These are phyloP conservation scores for Ustilago crameri DNA, from an alignment of 1,284 basidiomycete genomes.

Conservation along the genomic window DNA sequence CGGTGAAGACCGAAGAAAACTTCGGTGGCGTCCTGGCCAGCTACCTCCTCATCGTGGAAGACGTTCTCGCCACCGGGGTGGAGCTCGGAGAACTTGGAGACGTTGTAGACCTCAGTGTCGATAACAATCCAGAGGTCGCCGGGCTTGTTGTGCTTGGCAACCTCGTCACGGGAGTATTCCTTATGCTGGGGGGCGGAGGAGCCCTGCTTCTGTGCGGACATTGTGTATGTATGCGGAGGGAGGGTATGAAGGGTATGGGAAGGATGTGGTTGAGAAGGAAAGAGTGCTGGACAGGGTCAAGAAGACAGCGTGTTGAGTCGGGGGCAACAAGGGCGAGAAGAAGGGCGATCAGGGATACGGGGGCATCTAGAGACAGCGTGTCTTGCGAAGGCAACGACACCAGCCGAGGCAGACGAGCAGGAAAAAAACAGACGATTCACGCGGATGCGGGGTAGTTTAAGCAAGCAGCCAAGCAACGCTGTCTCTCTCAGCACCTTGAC, in stretches of 20 bases:
- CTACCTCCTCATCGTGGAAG: constrained; percentile 64
- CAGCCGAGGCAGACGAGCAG: neutral
- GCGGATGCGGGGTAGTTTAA: constrained; percentile 31
- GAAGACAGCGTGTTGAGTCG: neutral
- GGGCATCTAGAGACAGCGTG: too few species aligned
- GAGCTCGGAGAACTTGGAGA: constrained; percentile 65
- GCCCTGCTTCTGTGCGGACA: constrained; percentile 52
- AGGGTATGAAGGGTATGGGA: neutral
- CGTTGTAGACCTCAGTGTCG: constrained; percentile 66
- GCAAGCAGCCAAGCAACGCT: constrained; percentile 9
- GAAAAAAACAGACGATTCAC: constrained; percentile 6
- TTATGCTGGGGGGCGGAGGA: constrained; percentile 58
- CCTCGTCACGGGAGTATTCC: constrained; percentile 78
- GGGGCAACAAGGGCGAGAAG: neutral
- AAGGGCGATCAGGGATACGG: neutral
- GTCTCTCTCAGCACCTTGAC: neutral
- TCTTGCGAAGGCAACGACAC: neutral
- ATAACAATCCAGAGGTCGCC: constrained; percentile 87
- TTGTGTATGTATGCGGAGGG: constrained; percentile 15
- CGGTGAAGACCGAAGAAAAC: constrained; percentile 67
- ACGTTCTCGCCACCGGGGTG: constrained; percentile 67
- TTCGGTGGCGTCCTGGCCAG: constrained; percentile 67
- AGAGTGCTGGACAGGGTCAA: neutral
- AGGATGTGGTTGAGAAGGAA: constrained; percentile 9
- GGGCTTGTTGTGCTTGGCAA: constrained; percentile 88